Evolutionary conservation across 2,329 filamentous ascomycete genomes (phyloP).

Genomic region (Penicillium brevicompactum): DNA sequence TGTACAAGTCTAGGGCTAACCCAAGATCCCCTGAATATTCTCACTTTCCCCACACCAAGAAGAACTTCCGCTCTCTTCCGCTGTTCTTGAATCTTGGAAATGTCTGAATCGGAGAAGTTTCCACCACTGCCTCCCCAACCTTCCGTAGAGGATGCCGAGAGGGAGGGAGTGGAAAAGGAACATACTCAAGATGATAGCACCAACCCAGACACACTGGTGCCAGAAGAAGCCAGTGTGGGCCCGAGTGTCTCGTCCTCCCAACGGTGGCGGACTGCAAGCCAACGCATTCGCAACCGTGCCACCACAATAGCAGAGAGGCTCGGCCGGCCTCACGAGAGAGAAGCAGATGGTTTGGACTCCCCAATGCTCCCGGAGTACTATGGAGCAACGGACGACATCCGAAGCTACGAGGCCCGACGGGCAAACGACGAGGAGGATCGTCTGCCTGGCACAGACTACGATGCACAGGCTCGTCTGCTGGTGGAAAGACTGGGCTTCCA

Average conservation of each 20-base stretch:
- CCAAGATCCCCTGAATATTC: neutral
- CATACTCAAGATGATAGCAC: neutral
- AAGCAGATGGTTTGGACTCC: slow-evolving; percentile 24
- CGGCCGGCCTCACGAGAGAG: slow-evolving; percentile 24
- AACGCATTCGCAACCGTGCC: slow-evolving; percentile 20
- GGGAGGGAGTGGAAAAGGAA: neutral
- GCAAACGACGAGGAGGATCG: slow-evolving; percentile 22
- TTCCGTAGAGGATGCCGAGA: slow-evolving; percentile 2
- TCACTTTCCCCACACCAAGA: neutral
- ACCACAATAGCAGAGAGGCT: slow-evolving; percentile 23
- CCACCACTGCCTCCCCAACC: slow-evolving; percentile 5
- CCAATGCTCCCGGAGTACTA: slow-evolving; percentile 23
- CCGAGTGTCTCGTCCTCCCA: slow-evolving; percentile 7
- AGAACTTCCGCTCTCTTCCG: neutral
- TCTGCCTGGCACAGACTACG: slow-evolving; percentile 11
- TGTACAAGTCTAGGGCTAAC: neutral
- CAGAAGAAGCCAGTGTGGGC: slow-evolving; percentile 12
- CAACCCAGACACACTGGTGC: neutral
- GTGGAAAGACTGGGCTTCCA: slow-evolving; percentile 21
- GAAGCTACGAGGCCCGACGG: slow-evolving; percentile 20
- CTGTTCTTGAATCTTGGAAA: neutral
- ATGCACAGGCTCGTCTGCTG: slow-evolving; percentile 24
- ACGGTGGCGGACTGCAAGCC: slow-evolving; percentile 24
- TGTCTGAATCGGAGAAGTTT: slow-evolving; percentile 15
- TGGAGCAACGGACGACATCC: slow-evolving; percentile 27